Evolutionary conservation across 371 early-diverging fungal genomes (phyloP), one percentile per base, ranked within the genome.

Genomic region (Dinochytrium kinnereticum): DNA sequence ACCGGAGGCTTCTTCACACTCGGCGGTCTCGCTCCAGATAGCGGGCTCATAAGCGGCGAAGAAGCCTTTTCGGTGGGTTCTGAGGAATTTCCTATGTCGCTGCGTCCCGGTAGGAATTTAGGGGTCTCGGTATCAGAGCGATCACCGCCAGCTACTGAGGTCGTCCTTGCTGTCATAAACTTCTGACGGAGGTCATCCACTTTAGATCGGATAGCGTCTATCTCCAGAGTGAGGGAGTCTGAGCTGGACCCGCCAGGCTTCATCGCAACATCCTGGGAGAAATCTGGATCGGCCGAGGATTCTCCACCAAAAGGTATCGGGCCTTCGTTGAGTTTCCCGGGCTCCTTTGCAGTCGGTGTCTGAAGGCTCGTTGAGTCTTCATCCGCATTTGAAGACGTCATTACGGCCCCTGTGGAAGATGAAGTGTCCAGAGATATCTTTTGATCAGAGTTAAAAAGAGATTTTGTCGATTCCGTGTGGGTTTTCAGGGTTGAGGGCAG

Each of bases 161-260:
- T 15, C 10, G 7, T 66, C 10, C 49, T 2, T 2, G 66, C 66
- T 2, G 49, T 7, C 13, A 66, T 44, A 33, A 66, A 66, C 44
- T 66, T 66, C 17, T 44, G 66, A 21, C 44, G 38, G n/a, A 66
- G 44, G 44, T 66, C 66, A 21, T 66, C 66, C 21, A 66, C 66
- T 30, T 66, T 66, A 21, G 38, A 21, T 24, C 66, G 39, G 2
- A 66, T 66, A 2, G 66, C 66, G 30, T 66, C 66, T 26, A 66
- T 66, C 28, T 66, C 66, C 21, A 66, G 19, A 5, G 66, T 66
- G n/a, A 66, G 28, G 26, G 66, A 66, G 30, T 66, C 66, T 10
- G 66, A 66, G 44, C 66, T 66, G 5, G 66, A 40, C 26, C 64
- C 64, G 13, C 21, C 38, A 2, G 24, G 44, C 17, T 17, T 2